phyloP scores from a whole-genome alignment of 2,329 filamentous ascomycete genomes.

The Diaporthe aspalathi region DNA sequence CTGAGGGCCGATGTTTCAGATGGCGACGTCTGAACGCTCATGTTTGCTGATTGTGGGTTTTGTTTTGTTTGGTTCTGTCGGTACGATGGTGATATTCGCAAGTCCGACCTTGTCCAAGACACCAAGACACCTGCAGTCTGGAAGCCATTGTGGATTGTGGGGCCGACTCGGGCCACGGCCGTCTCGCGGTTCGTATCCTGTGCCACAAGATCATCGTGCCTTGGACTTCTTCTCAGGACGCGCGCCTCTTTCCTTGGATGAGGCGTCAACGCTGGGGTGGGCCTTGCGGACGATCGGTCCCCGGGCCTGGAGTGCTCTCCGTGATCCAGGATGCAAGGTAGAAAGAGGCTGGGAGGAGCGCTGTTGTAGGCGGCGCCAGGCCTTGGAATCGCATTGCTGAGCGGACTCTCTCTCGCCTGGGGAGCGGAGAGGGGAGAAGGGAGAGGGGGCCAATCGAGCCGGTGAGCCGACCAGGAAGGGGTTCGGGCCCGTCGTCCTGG shows the following conservation, averaged over 20 bases:
- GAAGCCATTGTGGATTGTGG: not conserved
- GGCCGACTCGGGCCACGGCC: conserved; percentile 4
- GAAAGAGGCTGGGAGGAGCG: not conserved
- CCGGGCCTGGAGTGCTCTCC: not conserved
- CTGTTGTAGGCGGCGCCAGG: not conserved
- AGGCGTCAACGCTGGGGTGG: conserved; percentile 6
- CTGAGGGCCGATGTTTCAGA: not conserved
- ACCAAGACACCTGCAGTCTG: too few species aligned
- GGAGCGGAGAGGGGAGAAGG: not conserved
- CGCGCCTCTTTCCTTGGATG: conserved; percentile 7
- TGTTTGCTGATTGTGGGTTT: conserved; percentile 2
- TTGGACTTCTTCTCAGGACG: not conserved
- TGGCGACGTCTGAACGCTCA: not conserved
- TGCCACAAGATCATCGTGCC: not conserved
- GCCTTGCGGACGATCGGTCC: conserved; percentile 5
- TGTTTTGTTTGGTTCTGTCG: not conserved
- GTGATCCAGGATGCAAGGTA: not conserved
- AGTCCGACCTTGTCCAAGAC: not conserved
- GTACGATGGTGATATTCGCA: not conserved
- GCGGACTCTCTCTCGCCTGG: not conserved
- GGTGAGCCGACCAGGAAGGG: conserved; percentile 30
- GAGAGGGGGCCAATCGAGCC: conserved; percentile 15
- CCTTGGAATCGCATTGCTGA: conserved; percentile 7
- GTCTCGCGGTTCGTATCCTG: conserved; percentile 10
- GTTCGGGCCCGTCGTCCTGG: conserved; percentile 32